Conservation (phyloP, 169 alveolate species). For the Cryptosporidium sp. region DNA sequence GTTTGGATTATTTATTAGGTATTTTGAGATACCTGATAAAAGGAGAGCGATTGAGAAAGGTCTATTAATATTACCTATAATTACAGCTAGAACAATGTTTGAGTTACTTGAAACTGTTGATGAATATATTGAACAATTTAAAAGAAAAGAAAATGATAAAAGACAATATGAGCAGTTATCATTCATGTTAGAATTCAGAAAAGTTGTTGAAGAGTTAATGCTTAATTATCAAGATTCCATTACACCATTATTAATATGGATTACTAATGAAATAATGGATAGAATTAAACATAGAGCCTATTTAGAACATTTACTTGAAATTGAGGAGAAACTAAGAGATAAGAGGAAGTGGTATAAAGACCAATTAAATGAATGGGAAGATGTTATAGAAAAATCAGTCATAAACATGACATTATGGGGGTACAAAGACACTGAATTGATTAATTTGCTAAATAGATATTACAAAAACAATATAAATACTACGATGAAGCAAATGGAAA, state of each 20-base stretch:
- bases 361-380: conserved; percentile 46
- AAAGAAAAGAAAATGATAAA: conserved; percentile 30
- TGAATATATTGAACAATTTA: conserved; percentile 60
- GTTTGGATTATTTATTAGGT: conserved; percentile 42
- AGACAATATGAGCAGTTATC: conserved; percentile 29
- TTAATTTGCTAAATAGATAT: conserved; percentile 11
- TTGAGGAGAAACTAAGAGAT: conserved; percentile 27
- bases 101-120: conserved; percentile 33
- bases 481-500: conserved; percentile 21
- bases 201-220: conserved; percentile 27
- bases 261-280: conserved; percentile 23
- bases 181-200: conserved; percentile 25
- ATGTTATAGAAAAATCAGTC: conserved; percentile 26
- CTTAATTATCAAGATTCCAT: conserved; percentile 18
- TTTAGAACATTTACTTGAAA: conserved; percentile 41
- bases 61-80: neutral
- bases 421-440: conserved; percentile 3
- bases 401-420: conserved; percentile 51
- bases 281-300: conserved; percentile 52
- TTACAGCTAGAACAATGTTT: conserved; percentile 40
- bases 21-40: conserved; percentile 57
- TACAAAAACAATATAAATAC: conserved; percentile 5
- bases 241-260: conserved; percentile 25
- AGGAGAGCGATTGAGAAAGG: conserved; percentile 55
- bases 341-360: conserved; percentile 19